These are phyloP conservation scores for Filosporella fistucella DNA, from an alignment of 495 filamentous ascomycete genomes.

Conservation along the genomic window DNA sequence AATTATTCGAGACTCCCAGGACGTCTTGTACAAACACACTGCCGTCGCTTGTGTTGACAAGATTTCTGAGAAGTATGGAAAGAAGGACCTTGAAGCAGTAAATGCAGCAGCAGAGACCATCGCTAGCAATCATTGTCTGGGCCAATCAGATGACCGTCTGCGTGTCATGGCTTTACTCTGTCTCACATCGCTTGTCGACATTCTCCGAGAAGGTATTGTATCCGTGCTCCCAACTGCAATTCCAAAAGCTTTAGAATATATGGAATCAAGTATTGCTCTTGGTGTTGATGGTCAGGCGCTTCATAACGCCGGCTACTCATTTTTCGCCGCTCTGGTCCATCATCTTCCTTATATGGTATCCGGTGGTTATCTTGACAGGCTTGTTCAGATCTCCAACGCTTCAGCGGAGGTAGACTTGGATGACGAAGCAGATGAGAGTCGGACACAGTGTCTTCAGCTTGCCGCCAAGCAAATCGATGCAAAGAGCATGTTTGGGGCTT, in stretches of 20 bases:
- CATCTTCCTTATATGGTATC: conserved; percentile 85
- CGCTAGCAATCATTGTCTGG: conserved; percentile 69
- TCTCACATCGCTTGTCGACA: conserved; percentile 80
- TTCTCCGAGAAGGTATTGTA: conserved; percentile 78
- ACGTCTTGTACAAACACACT: conserved; percentile 70
- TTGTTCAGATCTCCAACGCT: conserved; percentile 62
- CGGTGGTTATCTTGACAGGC: conserved; percentile 59
- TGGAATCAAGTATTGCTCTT: conserved; percentile 54
- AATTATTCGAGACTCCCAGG: conserved; percentile 65
- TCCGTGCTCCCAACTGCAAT: conserved; percentile 75
- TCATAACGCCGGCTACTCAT: conserved; percentile 76
- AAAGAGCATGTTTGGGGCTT: conserved; percentile 57
- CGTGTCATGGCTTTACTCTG: conserved; percentile 81
- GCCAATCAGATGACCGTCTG: conserved; percentile 64
- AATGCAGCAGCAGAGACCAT: conserved; percentile 68
- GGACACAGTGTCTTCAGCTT: conserved; percentile 63
- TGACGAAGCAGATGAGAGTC: conserved; percentile 54
- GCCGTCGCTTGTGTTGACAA: conserved; percentile 84
- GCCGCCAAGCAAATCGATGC: conserved; percentile 69
- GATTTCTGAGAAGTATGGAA: conserved; percentile 88
- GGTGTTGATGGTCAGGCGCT: conserved; percentile 52
- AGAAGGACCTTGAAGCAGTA: conserved; percentile 66
- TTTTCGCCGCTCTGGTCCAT: conserved; percentile 72
- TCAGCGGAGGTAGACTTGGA: conserved; percentile 57
- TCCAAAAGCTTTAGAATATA: conserved; percentile 60